Conservation (phyloP, 805 yeast species). For the Ogataea pini region DNA sequence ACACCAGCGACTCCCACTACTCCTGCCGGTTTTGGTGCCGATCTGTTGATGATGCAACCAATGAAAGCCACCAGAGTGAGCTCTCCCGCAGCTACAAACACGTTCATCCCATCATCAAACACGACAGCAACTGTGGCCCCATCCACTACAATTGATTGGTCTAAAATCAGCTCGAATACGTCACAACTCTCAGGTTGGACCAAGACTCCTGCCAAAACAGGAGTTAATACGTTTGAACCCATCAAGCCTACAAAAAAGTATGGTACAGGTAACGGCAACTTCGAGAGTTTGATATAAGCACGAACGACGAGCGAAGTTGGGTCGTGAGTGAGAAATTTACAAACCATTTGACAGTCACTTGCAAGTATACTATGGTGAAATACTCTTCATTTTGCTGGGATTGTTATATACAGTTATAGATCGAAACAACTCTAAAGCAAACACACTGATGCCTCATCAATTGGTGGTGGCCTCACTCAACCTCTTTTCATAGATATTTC, state of each 20-base stretch:
- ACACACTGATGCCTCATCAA: neutral
- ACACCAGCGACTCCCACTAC: slow-evolving; percentile 1
- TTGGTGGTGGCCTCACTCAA: slow-evolving; percentile 20
- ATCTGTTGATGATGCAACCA: slow-evolving; percentile 25
- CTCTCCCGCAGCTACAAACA: slow-evolving; percentile 10
- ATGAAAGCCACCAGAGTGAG: slow-evolving; percentile 21
- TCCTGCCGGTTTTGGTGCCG: neutral
- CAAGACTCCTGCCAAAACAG: neutral
- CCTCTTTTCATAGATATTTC: slow-evolving; percentile 34
- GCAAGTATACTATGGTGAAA: no score
- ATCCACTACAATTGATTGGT: slow-evolving; percentile 16
- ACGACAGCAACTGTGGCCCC: neutral
- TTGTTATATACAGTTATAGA: neutral
- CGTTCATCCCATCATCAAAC: neutral
- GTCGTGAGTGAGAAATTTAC: no score
- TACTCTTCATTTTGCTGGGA: no score
- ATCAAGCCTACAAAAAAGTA: slow-evolving; percentile 28
- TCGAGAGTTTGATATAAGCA: slow-evolving; percentile 12
- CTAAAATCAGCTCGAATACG: slow-evolving; percentile 1
- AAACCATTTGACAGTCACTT: no score
- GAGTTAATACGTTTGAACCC: slow-evolving; percentile 16
- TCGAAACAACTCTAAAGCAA: neutral
- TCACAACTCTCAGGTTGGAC: neutral
- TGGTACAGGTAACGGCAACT: neutral
- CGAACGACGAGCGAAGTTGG: neutral